A percentile compares a stretch with the other conserved stretches of the same genome.
Evolutionary conservation across 108 stramenopile genomes (phyloP).

Genomic region (Cylindrotheca fusiformis): DNA sequence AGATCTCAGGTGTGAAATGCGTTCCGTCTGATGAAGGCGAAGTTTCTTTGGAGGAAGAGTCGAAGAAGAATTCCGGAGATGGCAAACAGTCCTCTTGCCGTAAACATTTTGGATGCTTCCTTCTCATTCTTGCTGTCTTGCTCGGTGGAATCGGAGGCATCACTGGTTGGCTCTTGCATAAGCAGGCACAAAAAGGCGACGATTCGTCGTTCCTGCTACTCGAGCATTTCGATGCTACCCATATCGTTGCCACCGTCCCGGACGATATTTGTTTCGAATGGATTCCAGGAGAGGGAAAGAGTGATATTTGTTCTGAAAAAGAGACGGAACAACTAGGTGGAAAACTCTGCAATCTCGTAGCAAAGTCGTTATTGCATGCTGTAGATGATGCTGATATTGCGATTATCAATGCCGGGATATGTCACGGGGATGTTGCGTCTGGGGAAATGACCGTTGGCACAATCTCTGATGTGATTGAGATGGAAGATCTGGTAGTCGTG

Average conservation of each 20-base stretch:
- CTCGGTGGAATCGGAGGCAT: too few relatives aligned
- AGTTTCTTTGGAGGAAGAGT: too few relatives aligned
- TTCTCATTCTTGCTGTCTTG: too few relatives aligned
- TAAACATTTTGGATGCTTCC: too few relatives aligned
- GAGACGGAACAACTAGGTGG: constrained; percentile 21
- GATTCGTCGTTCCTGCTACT: too few relatives aligned
- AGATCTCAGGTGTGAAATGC: too few relatives aligned
- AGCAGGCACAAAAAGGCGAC: too few relatives aligned
- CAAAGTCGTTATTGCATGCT: constrained; percentile 42
- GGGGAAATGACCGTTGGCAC: constrained; percentile 27
- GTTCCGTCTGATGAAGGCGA: too few relatives aligned
- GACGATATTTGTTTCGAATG: constrained; percentile 17
- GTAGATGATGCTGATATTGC: constrained; percentile 34
- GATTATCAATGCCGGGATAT: constrained; percentile 45
- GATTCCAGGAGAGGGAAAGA: constrained; percentile 4
- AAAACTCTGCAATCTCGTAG: constrained; percentile 40
- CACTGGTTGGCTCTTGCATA: too few relatives aligned
- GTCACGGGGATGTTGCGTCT: constrained; percentile 22
- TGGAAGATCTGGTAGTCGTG: constrained; percentile 31
- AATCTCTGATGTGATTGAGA: constrained; percentile 24
- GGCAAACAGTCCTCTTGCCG: too few relatives aligned
- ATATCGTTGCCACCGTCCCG: constrained; percentile 8
- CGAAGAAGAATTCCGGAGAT: too few relatives aligned
- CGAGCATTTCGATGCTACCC: too few relatives aligned
- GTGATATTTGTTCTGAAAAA: not conserved